These are phyloP conservation scores for Gamsiella multidivaricata DNA, from an alignment of 192 early-diverging fungal genomes.

Conservation along the genomic window DNA sequence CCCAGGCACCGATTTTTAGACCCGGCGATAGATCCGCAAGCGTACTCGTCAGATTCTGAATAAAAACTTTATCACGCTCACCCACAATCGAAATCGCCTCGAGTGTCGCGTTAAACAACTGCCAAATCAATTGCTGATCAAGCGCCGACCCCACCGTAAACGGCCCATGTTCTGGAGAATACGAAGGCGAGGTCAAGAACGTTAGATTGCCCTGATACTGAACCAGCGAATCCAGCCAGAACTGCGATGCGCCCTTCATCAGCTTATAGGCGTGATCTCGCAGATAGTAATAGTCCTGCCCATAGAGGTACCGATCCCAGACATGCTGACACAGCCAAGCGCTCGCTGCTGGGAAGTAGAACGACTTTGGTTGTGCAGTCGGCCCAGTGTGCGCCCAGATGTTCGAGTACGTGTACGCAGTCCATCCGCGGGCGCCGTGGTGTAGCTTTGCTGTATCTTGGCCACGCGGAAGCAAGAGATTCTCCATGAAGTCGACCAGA, in stretches of 20 bases:
- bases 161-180: conserved; percentile 41
- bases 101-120: conserved; percentile 37
- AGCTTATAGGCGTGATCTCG: conserved; percentile 44
- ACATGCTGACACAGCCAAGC: conserved; percentile 52
- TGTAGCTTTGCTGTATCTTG: conserved; percentile 43
- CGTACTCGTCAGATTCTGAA: conserved; percentile 27
- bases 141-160: conserved; percentile 37
- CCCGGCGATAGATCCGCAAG: conserved; percentile 23
- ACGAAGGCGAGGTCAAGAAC: conserved; percentile 31
- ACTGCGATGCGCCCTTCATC: conserved; percentile 49
- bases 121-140: conserved; percentile 46
- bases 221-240: conserved; percentile 41
- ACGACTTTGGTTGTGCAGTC: conserved; percentile 22
- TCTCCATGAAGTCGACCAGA: conserved; percentile 51
- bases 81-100: conserved; percentile 34
- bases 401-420: conserved; percentile 35
- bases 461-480: conserved; percentile 37
- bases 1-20: conserved; percentile 32
- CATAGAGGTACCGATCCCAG: conserved; percentile 43
- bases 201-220: background rate
- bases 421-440: conserved; percentile 46
- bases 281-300: conserved; percentile 37
- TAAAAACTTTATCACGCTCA: conserved; percentile 33
- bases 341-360: conserved; percentile 42
- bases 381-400: conserved; percentile 54